Percentiles rank a stretch among this genome's conserved stretches.
Conservation (phyloP, 2,329 filamentous ascomycete genomes). For the Fusarium continuum region DNA sequence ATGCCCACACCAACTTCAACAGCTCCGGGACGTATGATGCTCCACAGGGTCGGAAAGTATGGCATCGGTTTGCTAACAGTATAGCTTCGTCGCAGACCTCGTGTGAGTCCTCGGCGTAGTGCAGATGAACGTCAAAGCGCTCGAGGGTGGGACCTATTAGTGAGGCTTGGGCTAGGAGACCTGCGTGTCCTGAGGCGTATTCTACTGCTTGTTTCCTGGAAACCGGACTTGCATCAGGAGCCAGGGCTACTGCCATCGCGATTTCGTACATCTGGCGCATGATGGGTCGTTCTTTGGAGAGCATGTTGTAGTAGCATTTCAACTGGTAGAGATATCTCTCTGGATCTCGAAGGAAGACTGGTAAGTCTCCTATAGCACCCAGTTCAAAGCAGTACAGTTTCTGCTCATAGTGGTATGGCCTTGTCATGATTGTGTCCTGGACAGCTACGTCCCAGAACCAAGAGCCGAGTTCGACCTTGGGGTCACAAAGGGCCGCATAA, state of each 20-base stretch:
- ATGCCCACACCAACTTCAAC: constrained; percentile 14
- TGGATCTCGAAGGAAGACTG: constrained; percentile 14
- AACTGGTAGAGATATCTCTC: constrained; percentile 19
- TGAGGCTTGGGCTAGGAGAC: constrained; percentile 5
- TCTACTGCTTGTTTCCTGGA: not conserved
- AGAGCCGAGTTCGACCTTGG: constrained; percentile 4
- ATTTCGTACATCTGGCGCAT: constrained; percentile 1
- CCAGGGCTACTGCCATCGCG: not conserved
- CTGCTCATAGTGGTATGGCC: constrained; percentile 10
- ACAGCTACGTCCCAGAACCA: constrained; percentile 25
- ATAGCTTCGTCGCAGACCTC: constrained; percentile 6
- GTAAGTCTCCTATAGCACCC: constrained; percentile 2
- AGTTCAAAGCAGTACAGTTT: constrained; percentile 19
- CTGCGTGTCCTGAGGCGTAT: not conserved
- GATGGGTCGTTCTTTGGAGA: not conserved
- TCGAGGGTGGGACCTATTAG: constrained; percentile 6
- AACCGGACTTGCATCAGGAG: not conserved
- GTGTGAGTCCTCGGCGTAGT: not conserved
- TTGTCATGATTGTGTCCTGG: not conserved
- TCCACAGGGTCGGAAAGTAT: constrained; percentile 15
- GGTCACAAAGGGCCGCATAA: constrained; percentile 11
- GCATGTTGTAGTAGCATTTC: constrained; percentile 14
- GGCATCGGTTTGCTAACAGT: not conserved
- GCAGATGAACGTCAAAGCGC: not conserved
- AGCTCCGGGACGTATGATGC: constrained; percentile 18